Evolutionary conservation across 2,329 filamentous ascomycete genomes (phyloP).

Genomic region (Phialophora macrospora): DNA sequence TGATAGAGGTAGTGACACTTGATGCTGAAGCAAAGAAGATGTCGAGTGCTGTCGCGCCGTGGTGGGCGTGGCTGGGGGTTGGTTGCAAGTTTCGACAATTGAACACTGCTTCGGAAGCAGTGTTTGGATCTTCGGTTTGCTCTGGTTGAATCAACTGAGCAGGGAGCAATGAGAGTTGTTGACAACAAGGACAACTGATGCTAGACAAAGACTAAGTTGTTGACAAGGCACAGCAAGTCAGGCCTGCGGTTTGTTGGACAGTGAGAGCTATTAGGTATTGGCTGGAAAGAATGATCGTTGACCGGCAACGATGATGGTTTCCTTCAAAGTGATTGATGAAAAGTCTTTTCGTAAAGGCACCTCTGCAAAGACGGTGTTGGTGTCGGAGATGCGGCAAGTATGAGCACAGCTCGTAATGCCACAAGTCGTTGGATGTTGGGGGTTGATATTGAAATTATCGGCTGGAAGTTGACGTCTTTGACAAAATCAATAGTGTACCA

Average conservation of each 20-base stretch:
- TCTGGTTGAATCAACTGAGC: slow-evolving; percentile 13
- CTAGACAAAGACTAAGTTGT: slow-evolving; percentile 26
- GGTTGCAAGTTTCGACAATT: slow-evolving; percentile 1
- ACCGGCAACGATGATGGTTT: slow-evolving; percentile 37
- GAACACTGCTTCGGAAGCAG: slow-evolving; percentile 28
- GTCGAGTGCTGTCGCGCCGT: slow-evolving; percentile 7
- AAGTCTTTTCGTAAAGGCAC: slow-evolving; percentile 22
- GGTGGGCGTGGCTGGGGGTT: slow-evolving; percentile 3
- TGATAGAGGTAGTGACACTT: slow-evolving; percentile 22
- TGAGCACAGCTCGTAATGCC: slow-evolving; percentile 33
- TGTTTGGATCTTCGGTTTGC: slow-evolving; percentile 16
- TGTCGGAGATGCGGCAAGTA: slow-evolving; percentile 23
- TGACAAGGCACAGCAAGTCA: slow-evolving; percentile 33
- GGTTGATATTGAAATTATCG: slow-evolving; percentile 24
- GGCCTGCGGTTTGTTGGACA: slow-evolving; percentile 22
- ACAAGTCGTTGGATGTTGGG: slow-evolving; percentile 23
- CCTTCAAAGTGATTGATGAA: slow-evolving; percentile 28
- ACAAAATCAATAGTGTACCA: slow-evolving; percentile 35
- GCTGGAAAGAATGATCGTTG: slow-evolving; percentile 33
- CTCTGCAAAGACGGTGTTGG: slow-evolving; percentile 33
- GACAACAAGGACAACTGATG: slow-evolving; percentile 23
- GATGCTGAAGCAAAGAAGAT: slow-evolving; percentile 26
- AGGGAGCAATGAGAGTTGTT: slow-evolving; percentile 11
- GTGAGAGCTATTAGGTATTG: slow-evolving; percentile 35
- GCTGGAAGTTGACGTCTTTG: slow-evolving; percentile 12